These are phyloP conservation scores for Cystobasidium onofrii DNA, from an alignment of 768 basidiomycete genomes.

Conservation along the genomic window DNA sequence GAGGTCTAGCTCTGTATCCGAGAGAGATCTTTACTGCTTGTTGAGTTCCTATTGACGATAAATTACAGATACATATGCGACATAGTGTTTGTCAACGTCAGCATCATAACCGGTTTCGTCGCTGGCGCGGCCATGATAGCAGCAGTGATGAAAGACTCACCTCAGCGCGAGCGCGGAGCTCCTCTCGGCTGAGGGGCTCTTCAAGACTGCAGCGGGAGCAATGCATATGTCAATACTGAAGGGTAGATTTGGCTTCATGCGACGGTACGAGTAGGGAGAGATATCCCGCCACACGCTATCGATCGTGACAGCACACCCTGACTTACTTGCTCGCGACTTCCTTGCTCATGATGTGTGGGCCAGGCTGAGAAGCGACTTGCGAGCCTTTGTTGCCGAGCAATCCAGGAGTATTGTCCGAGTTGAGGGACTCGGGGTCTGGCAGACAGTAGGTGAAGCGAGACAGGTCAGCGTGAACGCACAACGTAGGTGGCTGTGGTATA, in stretches of 20 bases:
- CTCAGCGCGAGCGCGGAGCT: constrained; percentile 23
- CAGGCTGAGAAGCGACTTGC: constrained; percentile 13
- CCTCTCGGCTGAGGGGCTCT: constrained; percentile 31
- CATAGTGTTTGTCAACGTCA: not conserved
- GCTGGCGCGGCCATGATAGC: too few species aligned
- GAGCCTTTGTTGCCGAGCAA: constrained; percentile 11
- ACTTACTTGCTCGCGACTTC: constrained; percentile 18
- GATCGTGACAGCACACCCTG: not conserved
- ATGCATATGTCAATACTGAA: not conserved
- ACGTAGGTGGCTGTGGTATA: too few species aligned
- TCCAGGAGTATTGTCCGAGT: constrained; percentile 13
- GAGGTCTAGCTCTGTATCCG: too few species aligned
- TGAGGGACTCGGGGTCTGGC: constrained; percentile 1
- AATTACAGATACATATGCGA: too few species aligned
- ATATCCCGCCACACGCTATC: not conserved
- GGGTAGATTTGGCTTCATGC: too few species aligned
- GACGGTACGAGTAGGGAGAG: too few species aligned
- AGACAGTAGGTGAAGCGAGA: not conserved
- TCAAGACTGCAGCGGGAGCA: constrained; percentile 11
- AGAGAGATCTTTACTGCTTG: constrained; percentile 15
- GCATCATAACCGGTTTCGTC: too few species aligned
- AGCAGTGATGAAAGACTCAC: constrained; percentile 28
- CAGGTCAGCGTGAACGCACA: not conserved
- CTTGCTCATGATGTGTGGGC: constrained; percentile 23
- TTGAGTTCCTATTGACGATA: constrained; percentile 29